A percentile compares a stretch with the other conserved stretches of the same genome.
These are phyloP conservation scores for Penicillium sp. DNA, from an alignment of 2,329 filamentous ascomycete species.

Conservation along the genomic window DNA sequence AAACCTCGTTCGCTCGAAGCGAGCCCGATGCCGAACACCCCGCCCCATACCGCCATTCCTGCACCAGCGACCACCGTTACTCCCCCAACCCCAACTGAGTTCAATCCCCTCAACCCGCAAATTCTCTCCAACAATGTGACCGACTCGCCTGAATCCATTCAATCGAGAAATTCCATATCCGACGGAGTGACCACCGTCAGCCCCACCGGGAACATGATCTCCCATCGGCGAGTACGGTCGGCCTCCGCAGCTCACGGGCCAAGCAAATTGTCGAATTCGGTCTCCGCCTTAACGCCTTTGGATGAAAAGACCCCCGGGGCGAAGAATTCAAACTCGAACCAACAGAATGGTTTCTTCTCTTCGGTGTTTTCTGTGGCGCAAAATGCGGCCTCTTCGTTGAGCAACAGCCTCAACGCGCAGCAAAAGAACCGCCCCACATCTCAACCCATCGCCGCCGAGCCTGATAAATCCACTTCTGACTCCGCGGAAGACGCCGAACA, in stretches of 20 bases:
- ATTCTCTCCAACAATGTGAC: conserved; percentile 33
- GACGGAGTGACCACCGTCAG: conserved; percentile 58
- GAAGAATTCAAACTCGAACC: conserved; percentile 59
- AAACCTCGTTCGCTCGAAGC: conserved; percentile 27
- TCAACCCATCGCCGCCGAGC: conserved; percentile 31
- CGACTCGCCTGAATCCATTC: conserved; percentile 43
- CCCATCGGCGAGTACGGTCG: conserved; percentile 66
- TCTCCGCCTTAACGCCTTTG: conserved; percentile 71
- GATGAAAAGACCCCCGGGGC: conserved; percentile 60
- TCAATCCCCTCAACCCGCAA: conserved; percentile 38
- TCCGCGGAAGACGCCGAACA: conserved; percentile 31
- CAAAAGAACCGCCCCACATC: conserved; percentile 44
- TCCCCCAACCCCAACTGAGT: conserved; percentile 63
- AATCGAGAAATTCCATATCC: conserved; percentile 28
- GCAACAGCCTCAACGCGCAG: conserved; percentile 60
- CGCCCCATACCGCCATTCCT: conserved; percentile 32
- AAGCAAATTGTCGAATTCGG: conserved; percentile 83
- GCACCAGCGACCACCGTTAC: conserved; percentile 62
- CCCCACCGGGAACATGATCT: conserved; percentile 70
- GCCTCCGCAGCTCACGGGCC: conserved; percentile 62
- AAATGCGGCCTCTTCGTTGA: conserved; percentile 82
- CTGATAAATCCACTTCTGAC: conserved; percentile 31
- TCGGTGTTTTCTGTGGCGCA: conserved; percentile 91
- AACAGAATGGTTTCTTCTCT: conserved; percentile 77
- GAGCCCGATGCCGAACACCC: conserved; percentile 32